Base-by-base conservation (phyloP, 108 stramenopile species). In the Conticribra guillardii region DNA sequence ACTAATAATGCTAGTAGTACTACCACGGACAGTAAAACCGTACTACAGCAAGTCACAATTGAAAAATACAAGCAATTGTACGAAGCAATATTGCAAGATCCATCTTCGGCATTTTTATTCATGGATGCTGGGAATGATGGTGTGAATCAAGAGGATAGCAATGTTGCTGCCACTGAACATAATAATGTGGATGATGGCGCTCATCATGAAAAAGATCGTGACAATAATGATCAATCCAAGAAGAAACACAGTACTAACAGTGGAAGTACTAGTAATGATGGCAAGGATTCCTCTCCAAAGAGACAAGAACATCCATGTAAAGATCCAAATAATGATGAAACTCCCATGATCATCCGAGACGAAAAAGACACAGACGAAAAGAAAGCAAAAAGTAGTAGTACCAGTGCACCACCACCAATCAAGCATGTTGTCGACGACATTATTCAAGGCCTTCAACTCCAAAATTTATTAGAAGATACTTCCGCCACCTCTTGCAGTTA, bases 31-130 rank as follows among this genome's bases (percentile, higher is more conserved):
- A 41, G 37, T 41, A 41, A 41, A 5, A 41, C 37, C 37, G 37
- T 9, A 5, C 8, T 11, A 11, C 8, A 5, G 5, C 37, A 41
- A 41, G 11, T 41, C 37, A 57, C 56, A 31, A 57, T 57, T 1
- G 30, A 27, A 11, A 57, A 57, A 14, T 57, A 57, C 56, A 57
- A 57, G 56, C 29, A 28, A 17, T 16, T 57, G 15, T 57, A 57
- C 30, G 56, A 57, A 5, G 56, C 26, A 2, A 57, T 57, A 18
- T 57, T 57, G 56, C 17, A 57, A 41, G 37, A 41, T 41, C 37
- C 37, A 11, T 9, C 8, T 41, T 41, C 37, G 37, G 37, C 37
- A 11, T 41, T 41, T 41, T 41, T 41, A 11, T 41, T 41, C 37
- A 41, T 41, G 9, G 29, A 57, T 57, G 17, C 26, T 16, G 26